Evolutionary conservation across 2,329 filamentous ascomycete species (phyloP).

Genomic region (Proliferodiscus dingleyae): DNA sequence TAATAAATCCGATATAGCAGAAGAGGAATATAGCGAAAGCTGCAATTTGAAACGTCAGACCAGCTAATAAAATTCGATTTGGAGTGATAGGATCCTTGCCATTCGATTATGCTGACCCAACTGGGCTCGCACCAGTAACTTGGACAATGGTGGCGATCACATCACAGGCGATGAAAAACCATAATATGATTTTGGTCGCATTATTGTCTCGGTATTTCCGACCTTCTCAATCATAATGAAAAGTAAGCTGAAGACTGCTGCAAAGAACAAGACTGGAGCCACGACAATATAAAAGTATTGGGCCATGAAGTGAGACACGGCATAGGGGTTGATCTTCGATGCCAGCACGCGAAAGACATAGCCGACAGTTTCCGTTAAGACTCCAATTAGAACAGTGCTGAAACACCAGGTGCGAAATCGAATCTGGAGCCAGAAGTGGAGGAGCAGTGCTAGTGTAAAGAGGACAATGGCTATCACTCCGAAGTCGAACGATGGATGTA

Average conservation of each 20-base stretch:
- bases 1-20: slow-evolving; percentile 14
- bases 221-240: slow-evolving; percentile 41
- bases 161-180: slow-evolving; percentile 51
- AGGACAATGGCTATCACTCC: slow-evolving; percentile 39
- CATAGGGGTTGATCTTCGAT: slow-evolving; percentile 45
- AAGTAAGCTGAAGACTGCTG: slow-evolving; percentile 51
- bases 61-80: slow-evolving; percentile 52
- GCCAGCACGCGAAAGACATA: slow-evolving; percentile 46
- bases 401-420: slow-evolving; percentile 43
- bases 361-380: slow-evolving; percentile 45
- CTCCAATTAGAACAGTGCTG: slow-evolving; percentile 39
- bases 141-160: slow-evolving; percentile 49
- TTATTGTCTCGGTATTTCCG: slow-evolving; percentile 1
- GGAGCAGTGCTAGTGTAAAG: slow-evolving; percentile 38
- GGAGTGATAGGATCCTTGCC: slow-evolving; percentile 44
- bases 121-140: slow-evolving; percentile 48
- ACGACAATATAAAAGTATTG: slow-evolving; percentile 59
- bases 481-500: slow-evolving; percentile 41
- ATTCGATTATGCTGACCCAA: slow-evolving; percentile 45
- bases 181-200: slow-evolving; percentile 42
- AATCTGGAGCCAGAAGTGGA: slow-evolving; percentile 35
- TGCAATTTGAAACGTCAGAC: slow-evolving; percentile 50
- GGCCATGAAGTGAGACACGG: slow-evolving; percentile 49
- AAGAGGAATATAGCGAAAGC: slow-evolving; percentile 46
- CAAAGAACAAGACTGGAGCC: slow-evolving; percentile 53